Conservation (phyloP, 2,329 filamentous ascomycete species). For the Alternaria infectoria region DNA sequence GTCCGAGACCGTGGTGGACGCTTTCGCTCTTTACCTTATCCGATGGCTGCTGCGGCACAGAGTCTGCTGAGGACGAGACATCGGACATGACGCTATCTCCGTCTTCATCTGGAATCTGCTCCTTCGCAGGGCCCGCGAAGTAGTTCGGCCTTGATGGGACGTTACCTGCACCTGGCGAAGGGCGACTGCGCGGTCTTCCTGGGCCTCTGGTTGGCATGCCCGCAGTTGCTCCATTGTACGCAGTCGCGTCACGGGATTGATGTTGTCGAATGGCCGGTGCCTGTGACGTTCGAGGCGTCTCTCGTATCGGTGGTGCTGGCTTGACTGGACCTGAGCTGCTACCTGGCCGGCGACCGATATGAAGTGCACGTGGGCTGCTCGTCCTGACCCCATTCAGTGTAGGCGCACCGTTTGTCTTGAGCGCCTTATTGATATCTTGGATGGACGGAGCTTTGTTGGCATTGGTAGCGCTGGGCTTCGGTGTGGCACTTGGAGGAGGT, state of each 20-base stretch:
- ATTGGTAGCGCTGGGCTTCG: neutral
- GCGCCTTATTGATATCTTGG: constrained; percentile 26
- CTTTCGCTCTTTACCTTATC: neutral
- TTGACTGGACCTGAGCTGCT: neutral
- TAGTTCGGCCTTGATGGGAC: neutral
- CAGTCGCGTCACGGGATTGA: neutral
- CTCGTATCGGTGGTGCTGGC: neutral
- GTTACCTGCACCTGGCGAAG: neutral
- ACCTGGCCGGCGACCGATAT: constrained; percentile 10
- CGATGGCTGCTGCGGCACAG: neutral
- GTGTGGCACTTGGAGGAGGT: neutral
- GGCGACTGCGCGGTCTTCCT: neutral
- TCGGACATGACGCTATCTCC: constrained; percentile 14
- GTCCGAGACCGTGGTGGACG: neutral
- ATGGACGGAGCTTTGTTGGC: constrained; percentile 23
- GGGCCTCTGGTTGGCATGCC: neutral
- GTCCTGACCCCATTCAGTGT: neutral
- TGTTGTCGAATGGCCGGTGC: neutral
- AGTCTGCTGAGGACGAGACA: neutral
- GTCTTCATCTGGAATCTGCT: constrained; percentile 5
- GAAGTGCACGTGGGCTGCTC: constrained; percentile 11
- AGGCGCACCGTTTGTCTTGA: constrained; percentile 19
- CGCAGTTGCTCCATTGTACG: neutral
- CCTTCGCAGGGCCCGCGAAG: neutral
- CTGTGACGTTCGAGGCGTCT: neutral